Conservation (phyloP, 2,329 filamentous ascomycete species). For the Colletotrichum chrysophilum region DNA sequence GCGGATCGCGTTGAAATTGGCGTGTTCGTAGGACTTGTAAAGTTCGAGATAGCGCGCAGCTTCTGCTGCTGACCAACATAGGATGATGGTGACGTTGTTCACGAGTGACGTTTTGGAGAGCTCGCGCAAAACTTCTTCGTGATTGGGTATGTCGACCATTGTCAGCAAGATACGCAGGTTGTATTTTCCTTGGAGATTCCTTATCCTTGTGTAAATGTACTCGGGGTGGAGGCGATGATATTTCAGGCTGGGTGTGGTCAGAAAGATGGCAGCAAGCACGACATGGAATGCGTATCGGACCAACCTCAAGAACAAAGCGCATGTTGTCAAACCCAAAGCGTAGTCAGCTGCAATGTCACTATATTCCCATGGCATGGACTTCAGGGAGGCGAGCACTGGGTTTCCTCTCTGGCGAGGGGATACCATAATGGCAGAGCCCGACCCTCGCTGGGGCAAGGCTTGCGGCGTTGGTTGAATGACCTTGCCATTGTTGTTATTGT, state of each 20-base stretch:
- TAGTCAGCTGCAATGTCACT: slow-evolving; percentile 97
- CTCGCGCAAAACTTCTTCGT: slow-evolving; percentile 88
- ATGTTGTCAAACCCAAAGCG: slow-evolving; percentile 84
- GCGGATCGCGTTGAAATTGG: slow-evolving; percentile 78
- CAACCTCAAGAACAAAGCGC: slow-evolving; percentile 82
- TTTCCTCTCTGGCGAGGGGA: slow-evolving; percentile 95
- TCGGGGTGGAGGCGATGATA: slow-evolving; percentile 97
- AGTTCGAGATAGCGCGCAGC: slow-evolving; percentile 92
- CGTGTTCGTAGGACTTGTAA: slow-evolving; percentile 94
- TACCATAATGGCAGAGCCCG: slow-evolving; percentile 83
- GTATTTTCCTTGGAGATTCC: slow-evolving; percentile 83
- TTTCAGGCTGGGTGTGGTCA: slow-evolving; percentile 66
- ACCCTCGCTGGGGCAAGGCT: slow-evolving; percentile 68
- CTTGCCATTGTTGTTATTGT: slow-evolving; percentile 49
- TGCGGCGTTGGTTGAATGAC: slow-evolving; percentile 90
- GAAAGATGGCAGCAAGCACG: not conserved
- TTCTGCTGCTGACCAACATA: slow-evolving; percentile 95
- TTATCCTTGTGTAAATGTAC: slow-evolving; percentile 95
- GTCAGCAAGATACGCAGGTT: slow-evolving; percentile 83
- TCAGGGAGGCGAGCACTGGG: slow-evolving; percentile 83
- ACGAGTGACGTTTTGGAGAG: slow-evolving; percentile 90
- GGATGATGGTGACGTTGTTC: slow-evolving; percentile 89
- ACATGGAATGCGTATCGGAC: not conserved
- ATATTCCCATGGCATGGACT: slow-evolving; percentile 91
- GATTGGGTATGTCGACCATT: slow-evolving; percentile 95